Base-by-base conservation (phyloP, 2,329 filamentous ascomycete species). In the Botrytis tulipae region DNA sequence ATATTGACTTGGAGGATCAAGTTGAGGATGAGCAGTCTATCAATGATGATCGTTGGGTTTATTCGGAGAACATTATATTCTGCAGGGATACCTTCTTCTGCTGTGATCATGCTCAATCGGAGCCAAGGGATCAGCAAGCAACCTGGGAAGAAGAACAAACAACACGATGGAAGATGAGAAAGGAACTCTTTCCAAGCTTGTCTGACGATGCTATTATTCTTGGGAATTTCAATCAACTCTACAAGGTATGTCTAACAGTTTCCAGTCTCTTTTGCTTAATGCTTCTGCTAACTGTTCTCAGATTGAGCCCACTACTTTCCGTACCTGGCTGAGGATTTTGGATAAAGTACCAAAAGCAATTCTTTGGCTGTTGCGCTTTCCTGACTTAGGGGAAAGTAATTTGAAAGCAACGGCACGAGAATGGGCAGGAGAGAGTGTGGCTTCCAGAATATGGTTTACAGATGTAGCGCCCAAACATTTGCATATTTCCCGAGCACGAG, bases 151-250 rank as follows among this genome's bases (percentile, higher is more conserved):
- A 94, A 72, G 95, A 98, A 82, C 92, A 95, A 81, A 84, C 84
- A 35, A 88, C 92, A 73, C 88, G 96, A 76, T 98, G 96, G 95
- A 87, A 89, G 77, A 97, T 98, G 94, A 91, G 96, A 44, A 97
- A 95, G 80, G 91, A 97, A 78, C 84, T 99, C 57, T 99, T 99
- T 79, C 96, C 96, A 0, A 86, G 88, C 29, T 85, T 99, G 20
- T 85, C 90, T 4, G 92, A 98, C 79, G 91, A 97, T 81, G 88
- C 90, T 32, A 90, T 99, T 78, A 98, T 99, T 78, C 87, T 99
- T 74, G 96, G 94, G 10, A 99, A 99, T 82, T 99, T 99, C 84
- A 99, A 99, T 81, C 96, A 99, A 82, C 86, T 99, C 46, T 99
- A 99, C 85, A 99, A 99, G 90, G 95, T 96, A 85, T 76, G 86